Evolutionary conservation across 495 filamentous ascomycete species (phyloP), one percentile per base, ranked within the genome.

Genomic region (Lasiosphaeria ovina): DNA sequence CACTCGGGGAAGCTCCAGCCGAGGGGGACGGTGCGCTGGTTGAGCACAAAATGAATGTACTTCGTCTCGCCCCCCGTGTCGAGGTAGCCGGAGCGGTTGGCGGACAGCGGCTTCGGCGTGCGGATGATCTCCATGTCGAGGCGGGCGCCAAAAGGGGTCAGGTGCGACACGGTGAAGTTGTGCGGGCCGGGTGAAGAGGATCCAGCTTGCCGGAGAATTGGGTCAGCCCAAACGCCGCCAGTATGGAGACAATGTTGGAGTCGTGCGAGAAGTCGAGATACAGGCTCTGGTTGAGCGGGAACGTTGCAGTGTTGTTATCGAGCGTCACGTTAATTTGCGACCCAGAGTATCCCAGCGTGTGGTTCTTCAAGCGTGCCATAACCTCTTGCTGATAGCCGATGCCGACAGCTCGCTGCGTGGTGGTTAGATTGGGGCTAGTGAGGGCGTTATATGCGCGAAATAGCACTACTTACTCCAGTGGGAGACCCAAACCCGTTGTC

Each of bases 181-280:
- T 79, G 82, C 31, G 78, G 64, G 24, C 69, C 71, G 78, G 74
- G 35, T 82, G 74, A 4, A 71, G 62, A 6, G 76, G 65, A 9
- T 83, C 74, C 0, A 81, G 81, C 32, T 77, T 78, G 6, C 64
- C 64, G 0, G 85, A 87, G 47, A 74, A 75, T 54, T 92, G 89
- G 63, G 86, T 91, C 48, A 96, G 69, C 0, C 89, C 89, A 51
- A 96, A 73, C 0, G 90, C 89, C 12, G 83, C 81, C 67, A 89
- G 88, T 54, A 91, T 84, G 35, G 80, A 77, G 8, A 84, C 82
- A 79, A 94, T 87, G 64, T 87, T 85, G 65, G 92, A 93, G 74
- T 96, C 91, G 68, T 96, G 91, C 7, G 85, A 87, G 68, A 96
- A 93, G 75, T 96, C 91, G 0, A 90, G 87, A 61, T 90, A 96